phyloP scores from a whole-genome alignment of 1,139 yeast genomes.

The Lodderomyces metapsilosis region DNA sequence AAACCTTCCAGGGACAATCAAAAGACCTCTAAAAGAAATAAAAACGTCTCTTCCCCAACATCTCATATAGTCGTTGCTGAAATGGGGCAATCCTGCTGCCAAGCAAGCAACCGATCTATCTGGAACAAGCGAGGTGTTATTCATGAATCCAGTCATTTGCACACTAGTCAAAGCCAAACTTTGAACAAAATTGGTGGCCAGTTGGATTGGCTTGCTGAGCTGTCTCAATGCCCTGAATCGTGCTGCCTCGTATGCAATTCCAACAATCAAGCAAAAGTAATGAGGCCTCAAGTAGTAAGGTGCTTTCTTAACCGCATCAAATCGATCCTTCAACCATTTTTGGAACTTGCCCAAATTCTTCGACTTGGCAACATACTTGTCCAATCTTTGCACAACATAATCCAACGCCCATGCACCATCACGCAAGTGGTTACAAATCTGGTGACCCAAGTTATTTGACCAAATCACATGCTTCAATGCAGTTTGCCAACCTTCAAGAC shows the following conservation, averaged over 20 bases:
- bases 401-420: slow-evolving; percentile 90
- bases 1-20: slow-evolving; percentile 72
- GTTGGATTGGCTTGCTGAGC: slow-evolving; percentile 48
- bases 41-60: slow-evolving; percentile 99
- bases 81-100: slow-evolving; percentile 97
- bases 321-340: slow-evolving; percentile 67
- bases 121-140: slow-evolving; percentile 76
- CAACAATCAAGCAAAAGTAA: slow-evolving; percentile 77
- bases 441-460: slow-evolving; percentile 78
- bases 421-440: slow-evolving; percentile 77
- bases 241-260: slow-evolving; percentile 80
- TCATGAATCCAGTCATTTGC: slow-evolving; percentile 80
- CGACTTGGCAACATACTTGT: slow-evolving; percentile 48
- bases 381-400: slow-evolving; percentile 62
- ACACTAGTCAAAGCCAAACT: slow-evolving; percentile 77
- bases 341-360: slow-evolving; percentile 51
- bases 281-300: slow-evolving; percentile 86
- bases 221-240: slow-evolving; percentile 65
- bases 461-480: slow-evolving; percentile 62
- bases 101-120: slow-evolving; percentile 62
- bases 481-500: slow-evolving; percentile 89
- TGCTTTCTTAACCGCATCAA: slow-evolving; percentile 60
- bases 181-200: slow-evolving; percentile 73
- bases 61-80: slow-evolving; percentile 86
- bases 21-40: slow-evolving; percentile 77